phyloP scores from a whole-genome alignment of 1,284 basidiomycete species.

The Marasmius sp. region DNA sequence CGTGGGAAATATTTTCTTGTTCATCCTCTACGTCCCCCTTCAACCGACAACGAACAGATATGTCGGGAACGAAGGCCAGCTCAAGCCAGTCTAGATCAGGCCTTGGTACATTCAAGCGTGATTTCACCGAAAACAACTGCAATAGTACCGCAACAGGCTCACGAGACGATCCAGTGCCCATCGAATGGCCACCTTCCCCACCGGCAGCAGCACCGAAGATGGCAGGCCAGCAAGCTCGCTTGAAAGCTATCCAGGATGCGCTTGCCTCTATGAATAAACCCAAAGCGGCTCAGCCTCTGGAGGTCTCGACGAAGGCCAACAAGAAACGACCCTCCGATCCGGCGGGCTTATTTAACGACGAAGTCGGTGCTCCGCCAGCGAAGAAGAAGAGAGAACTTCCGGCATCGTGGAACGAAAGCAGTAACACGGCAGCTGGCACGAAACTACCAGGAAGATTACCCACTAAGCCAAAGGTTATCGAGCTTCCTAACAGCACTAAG shows the following conservation, averaged over 20 bases:
- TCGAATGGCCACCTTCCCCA: constrained; percentile 37
- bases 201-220: constrained; percentile 28
- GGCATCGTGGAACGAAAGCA: constrained; percentile 38
- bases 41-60: neutral
- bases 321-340: constrained; percentile 45
- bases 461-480: constrained; percentile 9
- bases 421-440: constrained; percentile 25
- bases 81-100: constrained; percentile 7
- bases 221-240: constrained; percentile 41
- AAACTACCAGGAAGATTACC: constrained; percentile 18
- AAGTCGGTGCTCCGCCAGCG: constrained; percentile 27
- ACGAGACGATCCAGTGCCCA: constrained; percentile 14
- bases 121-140: constrained; percentile 15
- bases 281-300: constrained; percentile 21
- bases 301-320: constrained; percentile 32
- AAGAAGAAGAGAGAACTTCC: constrained; percentile 62
- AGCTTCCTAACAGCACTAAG: constrained; percentile 11
- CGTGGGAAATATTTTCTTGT: neutral
- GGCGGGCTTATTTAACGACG: constrained; percentile 18
- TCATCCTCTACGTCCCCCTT: neutral
- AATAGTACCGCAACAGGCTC: neutral
- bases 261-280: constrained; percentile 24
- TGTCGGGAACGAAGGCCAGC: constrained; percentile 3
- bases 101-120: constrained; percentile 18
- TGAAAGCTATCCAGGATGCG: constrained; percentile 55